Conservation (phyloP, 139 green algal genomes). For the Tetraselmis chui region DNA sequence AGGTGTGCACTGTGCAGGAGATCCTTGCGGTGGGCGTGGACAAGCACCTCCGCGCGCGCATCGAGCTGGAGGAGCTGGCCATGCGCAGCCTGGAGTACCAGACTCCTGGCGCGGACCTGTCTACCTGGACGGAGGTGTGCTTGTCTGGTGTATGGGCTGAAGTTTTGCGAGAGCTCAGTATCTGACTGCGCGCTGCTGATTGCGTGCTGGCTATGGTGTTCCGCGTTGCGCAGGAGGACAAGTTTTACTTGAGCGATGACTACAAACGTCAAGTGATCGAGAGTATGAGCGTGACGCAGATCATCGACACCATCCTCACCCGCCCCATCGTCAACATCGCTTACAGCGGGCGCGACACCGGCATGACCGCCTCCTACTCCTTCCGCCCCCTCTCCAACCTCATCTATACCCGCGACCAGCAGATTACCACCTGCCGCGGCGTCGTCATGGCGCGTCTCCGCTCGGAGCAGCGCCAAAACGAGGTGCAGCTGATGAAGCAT, state of each 20-base stretch:
- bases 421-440: conserved; percentile 82
- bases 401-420: conserved; percentile 92
- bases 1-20: conserved; percentile 84
- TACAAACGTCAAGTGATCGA: conserved; percentile 79
- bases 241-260: conserved; percentile 64
- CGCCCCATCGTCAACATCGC: conserved; percentile 75
- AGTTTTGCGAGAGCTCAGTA: too few species aligned
- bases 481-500: conserved; percentile 77
- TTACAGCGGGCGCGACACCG: conserved; percentile 67
- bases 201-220: conserved; percentile 44
- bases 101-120: neutral
- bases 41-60: conserved; percentile 67
- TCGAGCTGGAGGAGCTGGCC: conserved; percentile 84
- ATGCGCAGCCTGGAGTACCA: conserved; percentile 24
- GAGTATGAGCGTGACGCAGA: conserved; percentile 75
- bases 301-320: conserved; percentile 89
- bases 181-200: too few species aligned
- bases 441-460: conserved; percentile 85
- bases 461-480: conserved; percentile 66
- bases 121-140: neutral
- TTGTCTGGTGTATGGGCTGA: too few species aligned
- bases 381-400: conserved; percentile 91
- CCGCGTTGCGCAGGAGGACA: conserved; percentile 45
- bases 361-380: conserved; percentile 75
- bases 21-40: conserved; percentile 72